These are phyloP conservation scores for Apiospora marii DNA, from an alignment of 2,329 filamentous ascomycete species.

Conservation along the genomic window DNA sequence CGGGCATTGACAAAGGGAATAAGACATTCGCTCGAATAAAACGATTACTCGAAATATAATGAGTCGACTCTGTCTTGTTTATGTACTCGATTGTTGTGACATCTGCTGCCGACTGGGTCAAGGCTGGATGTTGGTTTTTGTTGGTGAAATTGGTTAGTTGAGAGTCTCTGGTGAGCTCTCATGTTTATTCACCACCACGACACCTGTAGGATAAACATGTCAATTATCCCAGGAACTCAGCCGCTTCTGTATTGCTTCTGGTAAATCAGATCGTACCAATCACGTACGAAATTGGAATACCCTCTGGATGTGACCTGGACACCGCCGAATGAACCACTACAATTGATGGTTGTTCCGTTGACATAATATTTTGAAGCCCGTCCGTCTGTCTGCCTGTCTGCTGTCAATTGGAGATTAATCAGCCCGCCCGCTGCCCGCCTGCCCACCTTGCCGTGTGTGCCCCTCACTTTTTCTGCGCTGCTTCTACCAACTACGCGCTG, in stretches of 20 bases:
- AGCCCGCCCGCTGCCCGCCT: not conserved
- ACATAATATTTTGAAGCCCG: not conserved
- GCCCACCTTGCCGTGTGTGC: not conserved
- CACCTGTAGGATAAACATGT: not conserved
- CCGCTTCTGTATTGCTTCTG: not conserved
- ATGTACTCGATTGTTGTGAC: not conserved
- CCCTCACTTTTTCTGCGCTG: slow-evolving; percentile 20
- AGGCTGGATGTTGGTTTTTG: not conserved
- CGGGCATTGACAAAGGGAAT: not conserved
- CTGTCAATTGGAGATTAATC: not conserved
- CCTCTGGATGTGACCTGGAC: not conserved
- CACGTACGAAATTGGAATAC: not conserved
- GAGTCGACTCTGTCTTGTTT: not conserved
- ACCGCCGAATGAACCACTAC: not conserved
- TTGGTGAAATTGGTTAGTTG: not conserved
- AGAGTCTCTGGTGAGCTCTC: not conserved
- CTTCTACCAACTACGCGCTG: slow-evolving; percentile 17
- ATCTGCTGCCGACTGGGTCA: not conserved
- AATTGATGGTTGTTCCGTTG: not conserved
- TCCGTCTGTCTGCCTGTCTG: not conserved
- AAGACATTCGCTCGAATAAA: not conserved
- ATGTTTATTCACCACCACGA: not conserved
- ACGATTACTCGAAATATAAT: not conserved
- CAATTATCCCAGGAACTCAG: not conserved
- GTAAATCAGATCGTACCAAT: not conserved